Base-by-base conservation (phyloP, 129 eudicot genomes). In the Solidago caesia region DNA sequence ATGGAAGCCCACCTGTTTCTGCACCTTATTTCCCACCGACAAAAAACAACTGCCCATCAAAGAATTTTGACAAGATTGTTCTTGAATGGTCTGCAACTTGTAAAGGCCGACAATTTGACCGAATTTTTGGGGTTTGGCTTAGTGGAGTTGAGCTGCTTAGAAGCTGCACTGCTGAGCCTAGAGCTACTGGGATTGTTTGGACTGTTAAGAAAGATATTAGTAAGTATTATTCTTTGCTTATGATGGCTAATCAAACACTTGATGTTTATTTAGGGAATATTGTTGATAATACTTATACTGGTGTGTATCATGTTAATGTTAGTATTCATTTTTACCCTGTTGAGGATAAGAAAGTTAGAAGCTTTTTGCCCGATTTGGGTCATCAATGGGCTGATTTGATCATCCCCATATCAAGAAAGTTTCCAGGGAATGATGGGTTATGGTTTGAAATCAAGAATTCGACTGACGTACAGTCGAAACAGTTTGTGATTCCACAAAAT, bases 151-250 rank as follows among this genome's bases (percentile, higher is more conserved):
- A 91, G 89, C 84, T 88, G 52, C 89, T 91, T 25, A 74, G 97
- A 62, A 88, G 96, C 88, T 91, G 97, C 86, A 88, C 96, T 6
- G 97, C 96, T 4, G 97, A 91, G 78, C 97, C 97, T 0, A 68
- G 82, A 33, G 68, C 81, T 7, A 80, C 82, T 55, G 97, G 97
- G 15, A 91, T 91, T 46, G 62, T 82, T 26, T 91, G 96, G 97
- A 86, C 85, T 13, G 96, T 91, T 5, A 69, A 83, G 45, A 91
- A 91, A 49, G 97, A 88, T 47, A 59, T 91, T 21, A 87, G 91
- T 41, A 92, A 85, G 92, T 92, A 92, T 75, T 66, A 70, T 10
- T 87, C 96, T 0, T 67, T 89, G 74, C 86, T 92, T 14, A 75
- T 59, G 86, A 75, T 53, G 6, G 75, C 27, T 11, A 61, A 89